phyloP scores from a whole-genome alignment of 345 rosid genomes.

The Citrus inodora region DNA sequence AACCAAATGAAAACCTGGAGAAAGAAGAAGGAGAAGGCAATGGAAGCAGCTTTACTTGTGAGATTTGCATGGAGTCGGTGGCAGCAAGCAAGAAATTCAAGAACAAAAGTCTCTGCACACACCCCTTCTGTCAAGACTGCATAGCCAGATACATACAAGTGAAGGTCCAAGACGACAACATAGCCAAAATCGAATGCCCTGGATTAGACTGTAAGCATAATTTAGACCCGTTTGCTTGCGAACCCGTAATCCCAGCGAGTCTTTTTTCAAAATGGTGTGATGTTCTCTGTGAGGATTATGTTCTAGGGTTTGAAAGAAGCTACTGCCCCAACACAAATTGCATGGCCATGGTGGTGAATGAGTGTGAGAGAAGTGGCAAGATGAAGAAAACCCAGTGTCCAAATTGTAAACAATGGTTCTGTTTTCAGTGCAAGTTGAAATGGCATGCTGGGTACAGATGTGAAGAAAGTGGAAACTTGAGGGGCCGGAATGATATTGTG shows the following conservation, averaged over 20 bases:
- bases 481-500: conserved; percentile 24
- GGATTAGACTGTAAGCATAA: conserved; percentile 20
- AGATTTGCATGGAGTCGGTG: conserved; percentile 25
- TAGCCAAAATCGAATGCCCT: conserved; percentile 23
- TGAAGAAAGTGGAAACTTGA: conserved; percentile 12
- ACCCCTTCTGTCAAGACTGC: conserved; percentile 31
- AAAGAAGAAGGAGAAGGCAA: neutral
- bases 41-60: conserved; percentile 20
- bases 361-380: conserved; percentile 17
- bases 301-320: conserved; percentile 14
- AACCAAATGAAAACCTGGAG: neutral
- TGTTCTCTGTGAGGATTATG: conserved; percentile 16
- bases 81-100: conserved; percentile 20
- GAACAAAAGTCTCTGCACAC: conserved; percentile 17
- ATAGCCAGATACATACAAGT: conserved; percentile 22
- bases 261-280: conserved; percentile 30
- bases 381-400: conserved; percentile 25
- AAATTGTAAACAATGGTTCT: conserved; percentile 26
- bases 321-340: conserved; percentile 34
- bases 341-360: conserved; percentile 25
- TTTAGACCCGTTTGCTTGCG: conserved; percentile 25
- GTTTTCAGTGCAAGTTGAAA: conserved; percentile 25
- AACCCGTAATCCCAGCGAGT: conserved; percentile 17
- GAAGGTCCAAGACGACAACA: conserved; percentile 17
- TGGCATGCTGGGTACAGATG: conserved; percentile 35